These are phyloP conservation scores for Leptographium flavum DNA, from an alignment of 2,329 filamentous ascomycete genomes.

Conservation along the genomic window DNA sequence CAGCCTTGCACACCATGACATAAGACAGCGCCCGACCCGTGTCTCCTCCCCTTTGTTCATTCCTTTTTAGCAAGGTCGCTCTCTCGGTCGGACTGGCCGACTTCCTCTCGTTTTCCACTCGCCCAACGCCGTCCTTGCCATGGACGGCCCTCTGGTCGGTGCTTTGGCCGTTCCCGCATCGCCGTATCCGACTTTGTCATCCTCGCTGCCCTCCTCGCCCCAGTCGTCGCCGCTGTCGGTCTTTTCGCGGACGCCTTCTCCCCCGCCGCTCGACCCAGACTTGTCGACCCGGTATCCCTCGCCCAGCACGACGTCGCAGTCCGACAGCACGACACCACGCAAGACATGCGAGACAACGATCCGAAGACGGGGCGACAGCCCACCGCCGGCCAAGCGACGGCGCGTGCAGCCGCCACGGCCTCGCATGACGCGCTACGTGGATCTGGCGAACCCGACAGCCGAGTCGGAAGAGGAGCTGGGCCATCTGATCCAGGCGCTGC, in stretches of 20 bases:
- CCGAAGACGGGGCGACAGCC: constrained; percentile 36
- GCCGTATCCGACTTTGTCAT: not conserved
- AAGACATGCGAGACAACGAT: constrained; percentile 25
- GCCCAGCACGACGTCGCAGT: constrained; percentile 31
- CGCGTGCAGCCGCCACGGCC: constrained; percentile 40
- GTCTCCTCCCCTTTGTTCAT: not conserved
- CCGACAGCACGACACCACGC: constrained; percentile 36
- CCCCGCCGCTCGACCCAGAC: constrained; percentile 25
- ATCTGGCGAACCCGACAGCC: constrained; percentile 44
- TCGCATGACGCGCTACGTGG: constrained; percentile 65
- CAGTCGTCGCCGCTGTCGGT: constrained; percentile 40
- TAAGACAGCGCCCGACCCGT: not conserved
- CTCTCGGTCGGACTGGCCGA: not conserved
- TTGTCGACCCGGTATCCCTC: constrained; percentile 35
- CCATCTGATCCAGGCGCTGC: constrained; percentile 57
- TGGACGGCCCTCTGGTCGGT: not conserved
- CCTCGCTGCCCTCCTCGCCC: constrained; percentile 8
- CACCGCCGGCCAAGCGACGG: constrained; percentile 62
- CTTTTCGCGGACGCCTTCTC: constrained; percentile 38
- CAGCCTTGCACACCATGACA: not conserved
- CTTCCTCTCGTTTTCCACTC: not conserved
- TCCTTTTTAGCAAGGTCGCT: not conserved
- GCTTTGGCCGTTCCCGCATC: not conserved
- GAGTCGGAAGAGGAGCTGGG: constrained; percentile 48
- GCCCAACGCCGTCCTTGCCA: not conserved